These are phyloP conservation scores for Clavispora fructus DNA, from an alignment of 805 yeast genomes.

Conservation along the genomic window DNA sequence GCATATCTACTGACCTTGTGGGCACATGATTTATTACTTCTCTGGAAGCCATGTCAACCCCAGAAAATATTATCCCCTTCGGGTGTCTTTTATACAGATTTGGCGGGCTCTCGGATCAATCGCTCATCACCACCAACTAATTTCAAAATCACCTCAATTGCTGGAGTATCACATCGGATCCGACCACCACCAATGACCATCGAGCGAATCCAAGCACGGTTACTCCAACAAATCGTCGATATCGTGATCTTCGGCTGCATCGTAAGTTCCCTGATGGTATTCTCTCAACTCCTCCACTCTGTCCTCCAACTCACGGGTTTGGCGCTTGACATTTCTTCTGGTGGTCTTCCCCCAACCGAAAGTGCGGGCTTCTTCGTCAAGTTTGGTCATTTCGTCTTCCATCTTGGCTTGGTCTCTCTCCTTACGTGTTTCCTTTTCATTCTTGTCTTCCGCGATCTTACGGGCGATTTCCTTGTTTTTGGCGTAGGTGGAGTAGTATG, in stretches of 20 bases:
- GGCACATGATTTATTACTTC: neutral
- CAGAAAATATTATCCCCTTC: neutral
- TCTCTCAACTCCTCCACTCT: slow-evolving; percentile 32
- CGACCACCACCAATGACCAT: neutral
- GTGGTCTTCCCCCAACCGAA: slow-evolving; percentile 85
- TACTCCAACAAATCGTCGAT: slow-evolving; percentile 59
- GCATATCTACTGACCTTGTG: neutral
- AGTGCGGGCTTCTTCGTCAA: slow-evolving; percentile 36
- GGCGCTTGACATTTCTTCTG: slow-evolving; percentile 51
- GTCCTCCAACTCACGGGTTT: slow-evolving; percentile 50
- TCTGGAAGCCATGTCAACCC: neutral
- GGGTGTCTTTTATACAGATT: neutral
- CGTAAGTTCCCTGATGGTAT: slow-evolving; percentile 41
- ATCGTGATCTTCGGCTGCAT: slow-evolving; percentile 56
- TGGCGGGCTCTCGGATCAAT: too few relatives aligned
- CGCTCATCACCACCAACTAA: too few relatives aligned
- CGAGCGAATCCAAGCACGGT: neutral
- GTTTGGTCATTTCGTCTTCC: slow-evolving; percentile 19
- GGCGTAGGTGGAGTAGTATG: slow-evolving; percentile 51
- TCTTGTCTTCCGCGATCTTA: slow-evolving; percentile 44
- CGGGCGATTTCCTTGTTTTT: slow-evolving; percentile 47
- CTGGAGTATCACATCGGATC: neutral
- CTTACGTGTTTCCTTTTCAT: slow-evolving; percentile 34
- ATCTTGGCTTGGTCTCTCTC: slow-evolving; percentile 24
- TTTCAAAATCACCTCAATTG: neutral